phyloP scores from a whole-genome alignment of 371 early-diverging fungal genomes.

The Sporodiniella umbellata region DNA sequence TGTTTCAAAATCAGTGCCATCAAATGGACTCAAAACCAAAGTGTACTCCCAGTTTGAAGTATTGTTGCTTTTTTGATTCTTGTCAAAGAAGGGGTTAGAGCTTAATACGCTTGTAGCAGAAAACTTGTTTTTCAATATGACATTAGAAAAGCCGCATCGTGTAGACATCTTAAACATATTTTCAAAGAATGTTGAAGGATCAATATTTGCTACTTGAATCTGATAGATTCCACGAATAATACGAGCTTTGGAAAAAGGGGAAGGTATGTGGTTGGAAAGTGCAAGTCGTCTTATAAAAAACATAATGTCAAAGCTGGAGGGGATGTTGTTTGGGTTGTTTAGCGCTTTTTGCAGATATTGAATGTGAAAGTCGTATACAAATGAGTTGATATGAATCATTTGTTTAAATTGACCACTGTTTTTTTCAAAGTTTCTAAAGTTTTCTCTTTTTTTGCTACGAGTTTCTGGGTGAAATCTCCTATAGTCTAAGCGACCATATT shows the following conservation, averaged over 20 bases:
- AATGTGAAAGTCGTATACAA: conserved; percentile 80
- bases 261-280: conserved; percentile 51
- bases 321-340: conserved; percentile 22
- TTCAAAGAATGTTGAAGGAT: conserved; percentile 53
- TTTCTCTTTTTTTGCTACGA: conserved; percentile 16
- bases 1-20: neutral
- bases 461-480: conserved; percentile 31
- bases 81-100: conserved; percentile 22
- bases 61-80: neutral
- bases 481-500: conserved; percentile 47
- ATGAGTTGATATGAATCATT: conserved; percentile 77
- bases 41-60: conserved; percentile 33
- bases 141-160: conserved; percentile 54
- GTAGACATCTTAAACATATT: conserved; percentile 70
- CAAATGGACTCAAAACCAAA: conserved; percentile 24
- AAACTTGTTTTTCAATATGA: conserved; percentile 13
- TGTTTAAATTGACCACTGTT: conserved; percentile 65
- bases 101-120: conserved; percentile 32
- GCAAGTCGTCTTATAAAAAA: conserved; percentile 59
- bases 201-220: conserved; percentile 25
- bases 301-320: conserved; percentile 47
- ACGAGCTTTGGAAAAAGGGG: conserved; percentile 62
- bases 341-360: conserved; percentile 61
- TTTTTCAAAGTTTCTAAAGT: conserved; percentile 57
- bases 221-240: conserved; percentile 54